phyloP scores from a whole-genome alignment of 176 grass and related monocot genomes.

The Rhynchospora pubera region DNA sequence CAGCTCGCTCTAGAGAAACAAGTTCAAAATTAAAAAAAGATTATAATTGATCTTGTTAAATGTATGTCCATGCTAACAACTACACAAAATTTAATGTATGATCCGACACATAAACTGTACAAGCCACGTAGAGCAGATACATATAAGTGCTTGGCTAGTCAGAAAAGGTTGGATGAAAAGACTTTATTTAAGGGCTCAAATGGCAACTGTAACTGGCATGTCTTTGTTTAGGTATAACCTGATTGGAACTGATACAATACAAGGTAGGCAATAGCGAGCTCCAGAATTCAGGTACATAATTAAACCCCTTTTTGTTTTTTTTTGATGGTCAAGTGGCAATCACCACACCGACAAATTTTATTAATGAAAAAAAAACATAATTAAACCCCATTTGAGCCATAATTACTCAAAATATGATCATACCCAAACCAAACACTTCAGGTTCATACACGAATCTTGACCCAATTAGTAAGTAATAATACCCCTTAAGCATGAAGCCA shows the following conservation, averaged over 20 bases:
- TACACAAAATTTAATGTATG: not conserved
- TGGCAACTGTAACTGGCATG: not conserved
- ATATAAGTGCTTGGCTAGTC: not conserved
- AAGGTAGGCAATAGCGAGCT: not conserved
- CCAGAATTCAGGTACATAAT: not conserved
- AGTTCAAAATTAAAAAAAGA: no score
- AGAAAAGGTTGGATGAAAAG: not conserved
- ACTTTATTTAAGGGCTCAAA: not conserved
- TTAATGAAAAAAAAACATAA: no score
- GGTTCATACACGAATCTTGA: not conserved
- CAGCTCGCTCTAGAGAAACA: slow-evolving; percentile 40
- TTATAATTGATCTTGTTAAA: no score
- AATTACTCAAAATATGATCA: not conserved
- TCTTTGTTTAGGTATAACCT: not conserved
- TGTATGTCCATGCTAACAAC: not conserved
- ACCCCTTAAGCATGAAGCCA: slow-evolving; percentile 79
- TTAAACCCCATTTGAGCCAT: not conserved
- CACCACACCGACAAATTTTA: no score
- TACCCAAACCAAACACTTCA: not conserved
- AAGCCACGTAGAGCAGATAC: not conserved
- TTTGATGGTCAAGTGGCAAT: no score
- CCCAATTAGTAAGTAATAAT: not conserved
- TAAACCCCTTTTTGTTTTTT: no score
- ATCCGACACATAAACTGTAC: not conserved
- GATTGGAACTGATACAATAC: not conserved